These are phyloP conservation scores for Daldinia decipiens DNA, from an alignment of 495 filamentous ascomycete species.

Conservation along the genomic window DNA sequence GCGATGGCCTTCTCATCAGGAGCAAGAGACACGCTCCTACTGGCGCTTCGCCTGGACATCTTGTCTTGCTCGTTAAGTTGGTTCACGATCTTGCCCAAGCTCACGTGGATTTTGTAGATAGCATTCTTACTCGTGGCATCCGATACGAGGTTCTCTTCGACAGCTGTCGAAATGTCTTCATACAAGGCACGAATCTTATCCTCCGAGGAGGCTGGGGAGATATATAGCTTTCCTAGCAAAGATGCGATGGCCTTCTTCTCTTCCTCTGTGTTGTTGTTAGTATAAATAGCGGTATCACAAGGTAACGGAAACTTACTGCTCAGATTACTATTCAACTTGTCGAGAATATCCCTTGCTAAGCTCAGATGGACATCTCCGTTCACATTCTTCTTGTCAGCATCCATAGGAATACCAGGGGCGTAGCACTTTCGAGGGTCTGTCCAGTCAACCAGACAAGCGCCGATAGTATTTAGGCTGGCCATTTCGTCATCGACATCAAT, in stretches of 20 bases:
- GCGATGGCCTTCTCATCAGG: slow-evolving; percentile 42
- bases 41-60: slow-evolving; percentile 51
- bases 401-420: slow-evolving; percentile 68
- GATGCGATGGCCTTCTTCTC: slow-evolving; percentile 84
- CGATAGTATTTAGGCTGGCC: slow-evolving; percentile 76
- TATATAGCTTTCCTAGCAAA: slow-evolving; percentile 83
- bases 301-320: slow-evolving; percentile 65
- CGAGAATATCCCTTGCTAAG: slow-evolving; percentile 71
- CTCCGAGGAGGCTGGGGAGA: slow-evolving; percentile 68
- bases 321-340: slow-evolving; percentile 62
- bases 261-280: slow-evolving; percentile 68
- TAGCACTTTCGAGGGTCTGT: slow-evolving; percentile 92
- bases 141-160: slow-evolving; percentile 72
- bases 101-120: slow-evolving; percentile 80
- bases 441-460: slow-evolving; percentile 90
- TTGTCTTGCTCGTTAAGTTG: slow-evolving; percentile 56
- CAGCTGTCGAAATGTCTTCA: slow-evolving; percentile 68
- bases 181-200: slow-evolving; percentile 62
- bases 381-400: slow-evolving; percentile 67
- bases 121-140: slow-evolving; percentile 80
- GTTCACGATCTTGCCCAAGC: slow-evolving; percentile 69
- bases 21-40: slow-evolving; percentile 48
- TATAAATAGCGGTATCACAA: slow-evolving; percentile 46
- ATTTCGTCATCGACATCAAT: slow-evolving; percentile 83
- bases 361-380: slow-evolving; percentile 75